phyloP scores from a whole-genome alignment of 345 rosid genomes.

The Nasturtium officinale region DNA sequence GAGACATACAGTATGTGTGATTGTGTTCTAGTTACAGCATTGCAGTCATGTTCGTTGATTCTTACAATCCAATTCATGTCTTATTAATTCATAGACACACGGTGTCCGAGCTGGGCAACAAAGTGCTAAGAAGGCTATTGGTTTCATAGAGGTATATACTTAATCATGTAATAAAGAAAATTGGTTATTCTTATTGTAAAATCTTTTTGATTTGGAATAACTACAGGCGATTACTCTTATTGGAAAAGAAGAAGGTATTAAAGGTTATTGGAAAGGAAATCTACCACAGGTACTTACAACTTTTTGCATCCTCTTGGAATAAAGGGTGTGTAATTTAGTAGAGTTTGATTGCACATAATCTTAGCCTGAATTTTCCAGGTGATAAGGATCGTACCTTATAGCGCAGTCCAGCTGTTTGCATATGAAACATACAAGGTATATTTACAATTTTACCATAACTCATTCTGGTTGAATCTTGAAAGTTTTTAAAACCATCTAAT shows the following conservation, averaged over 20 bases:
- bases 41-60: not conserved
- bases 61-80: conserved; percentile 2
- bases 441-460: conserved; percentile 1
- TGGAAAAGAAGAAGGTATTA: conserved; percentile 88
- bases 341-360: conserved; percentile 16
- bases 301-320: not conserved
- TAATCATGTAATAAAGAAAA: conserved; percentile 1
- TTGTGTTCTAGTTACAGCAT: conserved; percentile 21
- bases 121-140: conserved; percentile 79
- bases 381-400: conserved; percentile 86
- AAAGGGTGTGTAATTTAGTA: not conserved
- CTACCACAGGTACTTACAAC: conserved; percentile 78
- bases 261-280: conserved; percentile 99
- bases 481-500: not conserved
- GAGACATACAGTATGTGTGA: not conserved
- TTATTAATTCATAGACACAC: conserved; percentile 62
- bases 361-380: conserved; percentile 56
- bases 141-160: conserved; percentile 75
- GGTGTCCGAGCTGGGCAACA: conserved; percentile 82
- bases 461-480: conserved; percentile 12
- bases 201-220: conserved; percentile 12
- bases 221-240: conserved; percentile 73
- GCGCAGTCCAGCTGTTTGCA: conserved; percentile 92
- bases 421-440: conserved; percentile 91
- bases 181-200: not conserved